These are phyloP conservation scores for Fraxinus pennsylvanica DNA, from an alignment of 257 asterid species.

Conservation along the genomic window DNA sequence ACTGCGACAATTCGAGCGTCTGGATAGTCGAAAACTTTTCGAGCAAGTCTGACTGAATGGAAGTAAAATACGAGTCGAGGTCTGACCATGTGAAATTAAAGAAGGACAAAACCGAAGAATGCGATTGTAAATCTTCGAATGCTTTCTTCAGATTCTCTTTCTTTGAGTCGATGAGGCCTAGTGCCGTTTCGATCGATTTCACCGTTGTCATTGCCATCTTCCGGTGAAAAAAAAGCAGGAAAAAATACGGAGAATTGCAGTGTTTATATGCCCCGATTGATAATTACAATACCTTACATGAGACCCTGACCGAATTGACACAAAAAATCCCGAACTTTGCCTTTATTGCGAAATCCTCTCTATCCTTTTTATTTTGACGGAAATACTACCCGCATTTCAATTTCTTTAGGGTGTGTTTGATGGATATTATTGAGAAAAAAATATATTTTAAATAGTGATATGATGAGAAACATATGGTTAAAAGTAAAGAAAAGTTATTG, in stretches of 20 bases:
- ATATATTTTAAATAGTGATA: too few species aligned
- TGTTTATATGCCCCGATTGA: background rate
- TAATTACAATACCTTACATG: background rate
- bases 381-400: too few species aligned
- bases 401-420: too few species aligned
- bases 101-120: conserved; percentile 26
- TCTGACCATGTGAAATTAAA: conserved; percentile 47
- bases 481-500: too few species aligned
- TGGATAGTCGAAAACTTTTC: conserved; percentile 41
- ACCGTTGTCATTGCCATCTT: conserved; percentile 36
- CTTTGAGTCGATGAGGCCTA: conserved; percentile 41
- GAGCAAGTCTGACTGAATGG: conserved; percentile 46
- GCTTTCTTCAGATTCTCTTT: conserved; percentile 41
- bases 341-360: too few species aligned
- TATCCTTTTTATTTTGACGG: too few species aligned
- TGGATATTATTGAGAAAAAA: too few species aligned
- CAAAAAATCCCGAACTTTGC: too few species aligned
- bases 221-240: background rate
- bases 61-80: conserved; percentile 48
- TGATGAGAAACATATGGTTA: too few species aligned
- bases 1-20: conserved; percentile 32
- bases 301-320: too few species aligned
- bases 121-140: conserved; percentile 41
- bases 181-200: conserved; percentile 40
- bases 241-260: background rate